Conservation (phyloP, 2,329 filamentous ascomycete genomes). For the Ilyonectria mors-panacis region DNA sequence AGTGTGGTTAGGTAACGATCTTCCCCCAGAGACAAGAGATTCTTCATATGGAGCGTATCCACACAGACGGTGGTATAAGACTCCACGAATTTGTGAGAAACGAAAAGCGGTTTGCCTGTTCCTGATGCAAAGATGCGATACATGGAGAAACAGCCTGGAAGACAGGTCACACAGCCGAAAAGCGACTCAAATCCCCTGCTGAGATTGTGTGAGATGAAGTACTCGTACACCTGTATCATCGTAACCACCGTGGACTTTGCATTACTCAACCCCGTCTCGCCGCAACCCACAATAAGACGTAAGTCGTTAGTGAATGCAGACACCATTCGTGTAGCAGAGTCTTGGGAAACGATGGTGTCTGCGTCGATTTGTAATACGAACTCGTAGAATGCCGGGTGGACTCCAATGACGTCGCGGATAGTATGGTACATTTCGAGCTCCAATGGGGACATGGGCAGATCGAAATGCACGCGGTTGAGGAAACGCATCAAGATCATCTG, state of each 20-base stretch:
- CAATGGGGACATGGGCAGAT: slow-evolving; percentile 92
- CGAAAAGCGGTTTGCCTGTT: slow-evolving; percentile 93
- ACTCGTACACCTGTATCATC: slow-evolving; percentile 99
- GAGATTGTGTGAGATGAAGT: slow-evolving; percentile 98
- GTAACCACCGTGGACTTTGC: slow-evolving; percentile 97
- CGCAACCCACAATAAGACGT: slow-evolving; percentile 97
- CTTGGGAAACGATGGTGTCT: slow-evolving; percentile 93
- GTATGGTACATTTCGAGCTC: slow-evolving; percentile 99
- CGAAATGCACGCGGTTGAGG: slow-evolving; percentile 96
- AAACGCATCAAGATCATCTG: slow-evolving; percentile 97
- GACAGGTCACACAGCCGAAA: slow-evolving; percentile 97
- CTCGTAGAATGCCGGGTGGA: slow-evolving; percentile 97
- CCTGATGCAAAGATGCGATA: slow-evolving; percentile 95
- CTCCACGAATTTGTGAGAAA: slow-evolving; percentile 86
- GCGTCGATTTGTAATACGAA: slow-evolving; percentile 98
- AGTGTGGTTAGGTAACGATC: slow-evolving; percentile 97
- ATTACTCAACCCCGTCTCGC: slow-evolving; percentile 95
- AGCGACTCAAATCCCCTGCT: slow-evolving; percentile 97
- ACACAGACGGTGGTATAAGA: slow-evolving; percentile 92
- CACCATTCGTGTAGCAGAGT: slow-evolving; percentile 92
- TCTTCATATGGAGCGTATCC: slow-evolving; percentile 98
- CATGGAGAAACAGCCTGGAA: slow-evolving; percentile 99
- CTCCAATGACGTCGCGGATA: slow-evolving; percentile 98
- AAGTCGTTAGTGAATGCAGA: slow-evolving; percentile 93
- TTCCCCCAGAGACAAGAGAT: slow-evolving; percentile 91